Percentiles rank a stretch among this genome's conserved stretches.
Conservation (phyloP, 1,284 basidiomycete species). For the Trametes pubescens region DNA sequence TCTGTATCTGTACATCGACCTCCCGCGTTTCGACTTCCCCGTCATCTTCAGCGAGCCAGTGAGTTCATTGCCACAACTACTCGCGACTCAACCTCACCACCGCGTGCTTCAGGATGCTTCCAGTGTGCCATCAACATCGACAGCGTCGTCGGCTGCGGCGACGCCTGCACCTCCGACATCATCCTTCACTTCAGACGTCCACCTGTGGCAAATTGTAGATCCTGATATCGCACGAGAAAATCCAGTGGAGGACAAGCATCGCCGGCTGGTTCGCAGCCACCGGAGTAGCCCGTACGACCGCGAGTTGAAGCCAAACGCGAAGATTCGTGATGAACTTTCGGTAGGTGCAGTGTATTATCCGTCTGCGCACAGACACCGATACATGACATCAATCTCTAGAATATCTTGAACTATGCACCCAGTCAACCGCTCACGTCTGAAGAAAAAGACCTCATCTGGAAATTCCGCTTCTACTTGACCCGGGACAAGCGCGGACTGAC, state of each 20-base stretch:
- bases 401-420: slow-evolving; percentile 91
- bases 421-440: slow-evolving; percentile 88
- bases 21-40: slow-evolving; percentile 98
- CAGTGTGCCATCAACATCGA: slow-evolving; percentile 48
- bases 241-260: slow-evolving; percentile 97
- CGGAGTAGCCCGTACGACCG: slow-evolving; percentile 94
- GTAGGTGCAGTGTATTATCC: slow-evolving; percentile 54
- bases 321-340: slow-evolving; percentile 92
- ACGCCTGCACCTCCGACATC: slow-evolving; percentile 52
- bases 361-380: neutral
- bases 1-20: slow-evolving; percentile 92
- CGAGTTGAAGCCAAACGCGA: slow-evolving; percentile 96
- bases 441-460: slow-evolving; percentile 98
- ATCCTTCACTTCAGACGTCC: slow-evolving; percentile 65
- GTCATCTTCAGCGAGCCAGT: slow-evolving; percentile 95
- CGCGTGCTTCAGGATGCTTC: slow-evolving; percentile 44
- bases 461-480: slow-evolving; percentile 96
- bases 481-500: slow-evolving; percentile 92
- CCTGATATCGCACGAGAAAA: slow-evolving; percentile 93
- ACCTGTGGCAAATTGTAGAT: slow-evolving; percentile 91
- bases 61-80: slow-evolving; percentile 32
- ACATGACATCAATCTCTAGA: slow-evolving; percentile 54
- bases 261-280: slow-evolving; percentile 93
- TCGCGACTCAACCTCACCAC: neutral
- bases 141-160: slow-evolving; percentile 46